Conservation (phyloP, 148 eudicot genomes). For the Rhododendron ovatum region DNA sequence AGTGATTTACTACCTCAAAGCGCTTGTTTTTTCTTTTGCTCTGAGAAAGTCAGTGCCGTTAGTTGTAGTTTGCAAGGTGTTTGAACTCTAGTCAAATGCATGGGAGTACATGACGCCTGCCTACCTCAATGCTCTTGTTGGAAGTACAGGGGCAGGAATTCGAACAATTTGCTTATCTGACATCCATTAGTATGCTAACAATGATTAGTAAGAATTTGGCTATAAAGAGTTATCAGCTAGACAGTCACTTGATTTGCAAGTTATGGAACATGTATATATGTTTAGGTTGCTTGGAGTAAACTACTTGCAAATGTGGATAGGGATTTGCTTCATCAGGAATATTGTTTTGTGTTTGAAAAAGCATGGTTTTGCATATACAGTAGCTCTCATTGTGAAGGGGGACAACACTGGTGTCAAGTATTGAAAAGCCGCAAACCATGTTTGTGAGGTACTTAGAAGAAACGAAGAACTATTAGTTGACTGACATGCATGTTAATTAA, state of each 20-base stretch:
- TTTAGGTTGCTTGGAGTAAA: not conserved
- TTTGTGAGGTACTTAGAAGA: not conserved
- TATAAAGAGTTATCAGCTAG: not conserved
- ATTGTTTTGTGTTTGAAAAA: not conserved
- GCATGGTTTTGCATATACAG: not conserved
- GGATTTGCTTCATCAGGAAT: not conserved
- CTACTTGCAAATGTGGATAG: not conserved
- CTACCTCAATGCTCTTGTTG: not conserved
- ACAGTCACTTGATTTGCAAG: not conserved
- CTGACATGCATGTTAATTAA: not conserved
- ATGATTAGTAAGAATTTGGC: not conserved
- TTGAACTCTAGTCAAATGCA: no score
- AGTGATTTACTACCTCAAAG: not conserved
- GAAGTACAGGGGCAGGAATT: not conserved
- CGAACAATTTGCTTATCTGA: not conserved
- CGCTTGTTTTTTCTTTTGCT: not conserved
- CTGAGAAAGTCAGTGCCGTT: not conserved
- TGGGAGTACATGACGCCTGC: not conserved
- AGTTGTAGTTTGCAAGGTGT: not conserved
- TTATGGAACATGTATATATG: not conserved
- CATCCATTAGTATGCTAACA: not conserved
- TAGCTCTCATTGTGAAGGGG: not conserved
- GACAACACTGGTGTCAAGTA: not conserved
- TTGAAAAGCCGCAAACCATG: not conserved
- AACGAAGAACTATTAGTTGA: not conserved